phyloP scores from a whole-genome alignment of 1,284 basidiomycete species.

The Peniophora sp. region DNA sequence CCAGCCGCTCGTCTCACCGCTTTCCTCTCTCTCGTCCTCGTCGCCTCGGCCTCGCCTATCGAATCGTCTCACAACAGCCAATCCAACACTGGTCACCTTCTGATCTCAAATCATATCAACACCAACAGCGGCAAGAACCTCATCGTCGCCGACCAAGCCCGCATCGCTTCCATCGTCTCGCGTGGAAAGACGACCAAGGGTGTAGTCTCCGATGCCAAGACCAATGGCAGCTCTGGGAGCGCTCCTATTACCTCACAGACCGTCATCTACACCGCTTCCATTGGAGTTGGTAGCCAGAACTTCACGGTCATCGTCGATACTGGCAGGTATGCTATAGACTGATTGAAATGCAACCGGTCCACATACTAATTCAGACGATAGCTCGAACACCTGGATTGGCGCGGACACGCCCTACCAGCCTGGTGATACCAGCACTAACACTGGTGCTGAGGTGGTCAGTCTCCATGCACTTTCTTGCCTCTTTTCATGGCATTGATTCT shows the following conservation, averaged over 20 bases:
- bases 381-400: slow-evolving; percentile 45
- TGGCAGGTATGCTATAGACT: slow-evolving; percentile 12
- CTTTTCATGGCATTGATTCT: background rate
- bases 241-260: slow-evolving; percentile 20
- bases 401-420: slow-evolving; percentile 34
- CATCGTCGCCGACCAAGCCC: slow-evolving; percentile 14
- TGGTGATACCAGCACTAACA: slow-evolving; percentile 35
- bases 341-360: slow-evolving; percentile 8
- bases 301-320: slow-evolving; percentile 19
- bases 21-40: slow-evolving; percentile 40
- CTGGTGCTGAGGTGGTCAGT: slow-evolving; percentile 31
- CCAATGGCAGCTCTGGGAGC: no score
- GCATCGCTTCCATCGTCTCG: slow-evolving; percentile 7
- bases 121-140: slow-evolving; percentile 13
- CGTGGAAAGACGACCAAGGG: slow-evolving; percentile 26
- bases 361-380: slow-evolving; percentile 37
- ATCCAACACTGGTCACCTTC: slow-evolving; percentile 28
- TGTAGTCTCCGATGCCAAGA: background rate
- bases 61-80: slow-evolving; percentile 18
- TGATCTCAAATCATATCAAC: slow-evolving; percentile 19
- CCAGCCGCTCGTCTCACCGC: slow-evolving; percentile 44
- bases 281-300: slow-evolving; percentile 54
- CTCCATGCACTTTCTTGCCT: background rate
- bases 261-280: slow-evolving; percentile 42
- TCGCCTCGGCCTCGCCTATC: slow-evolving; percentile 35